phyloP scores from a whole-genome alignment of 2,329 filamentous ascomycete species.

The Fusarium continuum region DNA sequence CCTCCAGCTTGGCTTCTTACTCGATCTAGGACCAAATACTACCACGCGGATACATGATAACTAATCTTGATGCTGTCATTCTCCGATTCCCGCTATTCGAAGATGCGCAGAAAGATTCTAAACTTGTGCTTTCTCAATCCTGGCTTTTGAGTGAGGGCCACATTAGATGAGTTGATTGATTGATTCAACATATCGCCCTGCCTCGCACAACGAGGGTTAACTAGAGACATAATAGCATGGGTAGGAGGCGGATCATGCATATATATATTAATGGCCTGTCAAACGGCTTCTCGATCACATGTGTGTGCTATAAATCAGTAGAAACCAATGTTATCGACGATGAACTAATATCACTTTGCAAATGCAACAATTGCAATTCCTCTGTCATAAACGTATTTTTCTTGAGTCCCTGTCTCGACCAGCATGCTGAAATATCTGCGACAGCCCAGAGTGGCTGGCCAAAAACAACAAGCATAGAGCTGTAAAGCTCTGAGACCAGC shows the following conservation, averaged over 20 bases:
- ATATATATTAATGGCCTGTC: no score
- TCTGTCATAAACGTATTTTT: background rate
- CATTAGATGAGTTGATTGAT: no score
- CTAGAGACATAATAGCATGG: background rate
- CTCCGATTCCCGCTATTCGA: background rate
- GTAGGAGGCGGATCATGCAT: no score
- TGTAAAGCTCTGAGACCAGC: conserved; percentile 11
- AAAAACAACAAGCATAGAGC: conserved; percentile 11
- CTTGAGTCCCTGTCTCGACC: background rate
- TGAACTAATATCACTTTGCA: background rate
- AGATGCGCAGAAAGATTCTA: background rate
- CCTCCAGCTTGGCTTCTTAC: background rate
- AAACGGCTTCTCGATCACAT: no score
- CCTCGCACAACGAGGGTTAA: no score
- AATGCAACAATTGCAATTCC: background rate
- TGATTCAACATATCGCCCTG: no score
- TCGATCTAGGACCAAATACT: background rate
- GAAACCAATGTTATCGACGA: background rate
- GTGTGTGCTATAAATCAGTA: no score
- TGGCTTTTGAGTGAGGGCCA: no score
- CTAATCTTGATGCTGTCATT: background rate
- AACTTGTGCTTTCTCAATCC: no score
- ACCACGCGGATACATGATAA: background rate
- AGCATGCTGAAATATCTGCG: conserved; percentile 13
- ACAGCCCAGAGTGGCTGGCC: conserved; percentile 15